These are phyloP conservation scores for Coemansia sp. DNA, from an alignment of 192 early-diverging fungal species.

Conservation along the genomic window DNA sequence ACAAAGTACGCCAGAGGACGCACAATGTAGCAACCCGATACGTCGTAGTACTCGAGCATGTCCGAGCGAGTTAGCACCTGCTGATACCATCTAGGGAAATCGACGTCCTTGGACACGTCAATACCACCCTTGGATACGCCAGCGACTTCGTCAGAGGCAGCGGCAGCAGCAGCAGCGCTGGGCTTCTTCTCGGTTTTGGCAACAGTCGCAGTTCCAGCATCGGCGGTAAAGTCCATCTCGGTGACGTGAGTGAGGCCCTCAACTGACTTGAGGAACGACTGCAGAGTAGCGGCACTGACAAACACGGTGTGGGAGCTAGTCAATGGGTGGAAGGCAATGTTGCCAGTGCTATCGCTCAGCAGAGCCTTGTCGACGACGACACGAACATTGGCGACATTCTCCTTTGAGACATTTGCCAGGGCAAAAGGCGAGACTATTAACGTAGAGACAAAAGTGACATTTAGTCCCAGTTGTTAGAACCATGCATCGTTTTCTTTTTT, in stretches of 20 bases:
- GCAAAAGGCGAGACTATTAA: conserved; percentile 75
- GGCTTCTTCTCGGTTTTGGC: conserved; percentile 54
- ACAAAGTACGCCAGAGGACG: conserved; percentile 95
- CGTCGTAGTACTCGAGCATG: conserved; percentile 99
- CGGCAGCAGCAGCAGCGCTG: conserved; percentile 56
- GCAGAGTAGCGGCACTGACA: conserved; percentile 60
- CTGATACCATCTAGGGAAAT: conserved; percentile 94
- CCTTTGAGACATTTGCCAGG: conserved; percentile 64
- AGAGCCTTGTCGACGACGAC: conserved; percentile 76
- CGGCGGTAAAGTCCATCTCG: conserved; percentile 60
- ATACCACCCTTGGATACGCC: conserved; percentile 83
- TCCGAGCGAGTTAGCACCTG: conserved; percentile 89
- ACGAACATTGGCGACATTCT: conserved; percentile 60
- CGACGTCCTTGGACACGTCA: conserved; percentile 82
- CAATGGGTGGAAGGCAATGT: conserved; percentile 72
- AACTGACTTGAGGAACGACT: conserved; percentile 61
- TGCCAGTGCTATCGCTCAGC: conserved; percentile 42
- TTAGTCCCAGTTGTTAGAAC: background rate
- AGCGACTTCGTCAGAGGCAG: conserved; percentile 33
- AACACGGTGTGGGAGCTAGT: conserved; percentile 62
- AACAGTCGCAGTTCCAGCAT: conserved; percentile 52
- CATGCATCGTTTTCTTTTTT: background rate
- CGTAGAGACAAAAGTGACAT: background rate
- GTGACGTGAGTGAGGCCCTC: conserved; percentile 62
- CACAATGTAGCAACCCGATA: conserved; percentile 98